A percentile compares a stretch with the other conserved stretches of the same genome.
phyloP scores from a whole-genome alignment of 805 yeast genomes.

The Starmerella stellata region DNA sequence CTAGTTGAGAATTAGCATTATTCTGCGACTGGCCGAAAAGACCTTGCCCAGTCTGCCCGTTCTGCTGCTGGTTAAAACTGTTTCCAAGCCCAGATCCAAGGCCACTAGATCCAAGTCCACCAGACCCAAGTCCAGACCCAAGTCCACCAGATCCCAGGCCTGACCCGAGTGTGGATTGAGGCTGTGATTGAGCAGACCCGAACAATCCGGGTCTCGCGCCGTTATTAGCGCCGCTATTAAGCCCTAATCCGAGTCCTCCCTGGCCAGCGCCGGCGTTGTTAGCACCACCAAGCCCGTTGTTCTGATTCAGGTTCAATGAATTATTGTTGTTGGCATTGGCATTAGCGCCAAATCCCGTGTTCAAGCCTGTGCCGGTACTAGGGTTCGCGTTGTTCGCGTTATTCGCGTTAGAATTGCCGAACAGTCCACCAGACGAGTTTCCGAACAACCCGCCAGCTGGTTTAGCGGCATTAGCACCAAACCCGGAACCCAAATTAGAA shows the following conservation, averaged over 20 bases:
- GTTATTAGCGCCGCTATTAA: constrained; percentile 4
- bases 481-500: too few species aligned
- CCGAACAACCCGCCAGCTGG: constrained; percentile 1
- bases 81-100: constrained; percentile 1
- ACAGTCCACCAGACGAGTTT: constrained; percentile 22
- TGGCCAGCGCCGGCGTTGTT: constrained; percentile 2
- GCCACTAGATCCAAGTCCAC: constrained; percentile 12
- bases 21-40: too few species aligned
- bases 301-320: too few species aligned
- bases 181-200: too few species aligned
- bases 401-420: constrained; percentile 24
- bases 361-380: constrained; percentile 12
- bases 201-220: too few species aligned
- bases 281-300: too few species aligned
- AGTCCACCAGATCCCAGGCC: too few species aligned
- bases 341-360: background rate
- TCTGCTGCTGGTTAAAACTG: constrained; percentile 6
- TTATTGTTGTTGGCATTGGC: constrained; percentile 5
- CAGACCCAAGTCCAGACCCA: constrained; percentile 10
- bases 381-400: constrained; percentile 4
- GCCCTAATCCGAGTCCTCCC: constrained; percentile 25
- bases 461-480: background rate
- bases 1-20: too few species aligned
- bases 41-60: constrained; percentile 16
- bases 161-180: too few species aligned